Conservation (phyloP, 2,329 filamentous ascomycete species). For the Malbranchea cinnamomea region DNA sequence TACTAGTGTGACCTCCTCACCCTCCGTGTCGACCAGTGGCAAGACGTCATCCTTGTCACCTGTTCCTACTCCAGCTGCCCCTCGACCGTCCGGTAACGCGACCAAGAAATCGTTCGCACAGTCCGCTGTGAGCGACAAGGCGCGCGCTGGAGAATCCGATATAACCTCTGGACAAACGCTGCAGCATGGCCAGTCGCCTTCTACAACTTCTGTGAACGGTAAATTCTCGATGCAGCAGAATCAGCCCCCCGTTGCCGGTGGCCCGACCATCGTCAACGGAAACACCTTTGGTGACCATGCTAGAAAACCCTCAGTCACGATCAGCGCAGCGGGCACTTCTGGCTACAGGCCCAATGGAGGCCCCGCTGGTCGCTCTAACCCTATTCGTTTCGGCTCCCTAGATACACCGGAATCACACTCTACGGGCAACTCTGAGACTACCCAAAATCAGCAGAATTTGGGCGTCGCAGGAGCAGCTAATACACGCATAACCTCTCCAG, state of each 20-base stretch:
- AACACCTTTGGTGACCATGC: constrained; percentile 49
- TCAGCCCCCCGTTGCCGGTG: constrained; percentile 37
- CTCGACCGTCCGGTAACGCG: constrained; percentile 47
- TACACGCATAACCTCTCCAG: constrained; percentile 66
- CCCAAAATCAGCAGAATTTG: constrained; percentile 26
- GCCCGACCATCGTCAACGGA: constrained; percentile 55
- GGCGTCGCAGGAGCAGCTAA: constrained; percentile 42
- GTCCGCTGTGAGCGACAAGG: constrained; percentile 35
- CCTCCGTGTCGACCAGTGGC: constrained; percentile 34
- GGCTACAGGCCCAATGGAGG: constrained; percentile 67
- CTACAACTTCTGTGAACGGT: constrained; percentile 73
- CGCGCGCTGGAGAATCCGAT: constrained; percentile 38
- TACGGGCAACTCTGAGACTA: constrained; percentile 44
- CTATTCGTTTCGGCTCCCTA: constrained; percentile 36
- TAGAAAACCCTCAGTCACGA: constrained; percentile 81
- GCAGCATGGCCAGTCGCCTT: constrained; percentile 45
- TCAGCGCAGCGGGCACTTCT: constrained; percentile 66
- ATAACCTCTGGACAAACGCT: constrained; percentile 30
- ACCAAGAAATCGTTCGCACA: constrained; percentile 41
- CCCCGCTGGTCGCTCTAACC: constrained; percentile 33
- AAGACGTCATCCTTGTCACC: constrained; percentile 36
- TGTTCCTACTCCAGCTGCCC: constrained; percentile 37
- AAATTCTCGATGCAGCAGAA: constrained; percentile 47
- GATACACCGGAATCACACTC: constrained; percentile 39
- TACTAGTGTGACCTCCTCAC: constrained; percentile 32